Base-by-base conservation (phyloP, 2,329 filamentous ascomycete genomes). In the Sclerotinia borealis region DNA sequence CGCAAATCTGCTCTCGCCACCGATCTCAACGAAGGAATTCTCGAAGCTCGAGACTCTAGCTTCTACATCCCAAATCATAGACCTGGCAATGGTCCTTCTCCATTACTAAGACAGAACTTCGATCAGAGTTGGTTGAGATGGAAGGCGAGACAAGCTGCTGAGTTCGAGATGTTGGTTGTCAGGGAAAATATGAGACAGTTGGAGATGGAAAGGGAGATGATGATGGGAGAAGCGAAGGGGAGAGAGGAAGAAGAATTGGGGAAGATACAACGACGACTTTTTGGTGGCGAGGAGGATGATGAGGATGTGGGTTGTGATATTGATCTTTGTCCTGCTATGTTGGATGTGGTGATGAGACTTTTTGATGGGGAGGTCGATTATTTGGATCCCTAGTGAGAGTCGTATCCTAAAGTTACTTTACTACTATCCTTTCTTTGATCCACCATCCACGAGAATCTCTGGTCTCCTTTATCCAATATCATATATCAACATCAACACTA, bases 311-410 rank as follows among this genome's bases (percentile, higher is more conserved):
- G 58, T 45, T 71, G 73, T 64, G 70, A 72, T 64, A 69, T 72
- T 66, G 72, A 71, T 72, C 69, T 73, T 67, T 72, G 68, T 67
- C 65, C 64, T 43, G 64, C 66, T 48, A 74, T 75, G 72, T 66
- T 72, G 49, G 65, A 66, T 36, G 73, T 75, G n/a, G 68, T 75
- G 43, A 64, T 71, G 43, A 65, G 64, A 52, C 70, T 73, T 48
- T 74, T 74, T 61, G 51, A 54, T 15, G 72, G 72, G 27, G 72
- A 71, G 56, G 71, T 73, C 64, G 72, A 74, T 68, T 74, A 74
- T 47, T 68, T 69, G 56, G 71, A 74, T 68, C 72, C 72, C 62
- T 74, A 55, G 41, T 55, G 67, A 70, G 52, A 45, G 19, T 52
- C 34, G 59, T 55, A 45, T 60, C 62, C 66, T 60, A 59, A 45